Base-by-base conservation (phyloP, 805 yeast species). In the Schwanniomyces yamadae region DNA sequence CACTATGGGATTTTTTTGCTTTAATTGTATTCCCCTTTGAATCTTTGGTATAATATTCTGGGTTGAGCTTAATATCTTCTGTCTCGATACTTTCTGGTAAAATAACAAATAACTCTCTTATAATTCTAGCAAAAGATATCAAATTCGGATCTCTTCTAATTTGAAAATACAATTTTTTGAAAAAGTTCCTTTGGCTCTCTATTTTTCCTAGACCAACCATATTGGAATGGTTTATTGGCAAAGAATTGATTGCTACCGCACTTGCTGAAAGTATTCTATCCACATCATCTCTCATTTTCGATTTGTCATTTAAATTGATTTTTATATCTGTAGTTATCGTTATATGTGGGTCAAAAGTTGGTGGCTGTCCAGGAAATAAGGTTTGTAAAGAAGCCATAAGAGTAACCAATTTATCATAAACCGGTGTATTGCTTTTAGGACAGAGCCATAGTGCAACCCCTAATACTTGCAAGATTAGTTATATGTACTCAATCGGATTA, bases 401-500 rank as follows among this genome's bases (percentile, higher is more conserved):
- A 13, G 83, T 75, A 10, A 65, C 61, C 15, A 85, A 56, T 31
- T 77, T 75, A 33, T 80, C 85, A 48, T 74, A 57, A 15, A 81
- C 61, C 22, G 71, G 70, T 4, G 81, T 59, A 30, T 72, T 73
- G 13, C 63, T 64, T 36, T 66, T 74, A 2, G 95, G 95, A 54
- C 82, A 78, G 28, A 82, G 77, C 95, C 95, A 85, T 34, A 85
- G 66, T 39, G 93, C 80, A 32, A 80, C 73, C 17, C 70, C 71
- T 60, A 47, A 33, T 10, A 34, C 49, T 43, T 29, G 24, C 11
- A 7, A 22, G 10, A 33, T 39, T 39, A 39, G 39, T 34, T 5
- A 15, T 18, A 12, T 29, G 31, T 19, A 9, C 11, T 25, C 14
- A 11, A 10, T 15, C 10, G 7, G 13, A 24, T 21, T 15, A 23